Percentiles rank a stretch among this genome's conserved stretches.
Evolutionary conservation across 2,329 filamentous ascomycete species (phyloP).

Genomic region (Fusarium tjaetaba): DNA sequence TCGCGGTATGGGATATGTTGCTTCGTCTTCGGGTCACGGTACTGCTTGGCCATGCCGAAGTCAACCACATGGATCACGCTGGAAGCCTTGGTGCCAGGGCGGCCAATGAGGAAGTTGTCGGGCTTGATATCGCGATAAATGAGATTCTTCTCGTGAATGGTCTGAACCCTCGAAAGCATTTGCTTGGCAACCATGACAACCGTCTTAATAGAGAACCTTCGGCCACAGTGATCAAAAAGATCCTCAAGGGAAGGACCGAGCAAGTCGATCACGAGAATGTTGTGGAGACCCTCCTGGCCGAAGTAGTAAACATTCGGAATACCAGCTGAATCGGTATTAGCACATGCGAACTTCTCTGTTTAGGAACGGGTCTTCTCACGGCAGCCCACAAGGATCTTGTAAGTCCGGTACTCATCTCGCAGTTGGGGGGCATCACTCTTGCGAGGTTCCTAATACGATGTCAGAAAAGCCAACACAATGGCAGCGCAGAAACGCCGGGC

Average conservation of each 20-base stretch:
- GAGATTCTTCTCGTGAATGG: conserved; percentile 98
- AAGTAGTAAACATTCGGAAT: conserved; percentile 99
- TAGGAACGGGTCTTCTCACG: conserved; percentile 69
- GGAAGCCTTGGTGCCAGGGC: conserved; percentile 90
- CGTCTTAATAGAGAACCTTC: conserved; percentile 95
- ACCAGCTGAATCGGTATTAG: conserved; percentile 70
- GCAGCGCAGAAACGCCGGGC: neutral
- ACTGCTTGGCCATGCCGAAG: conserved; percentile 99
- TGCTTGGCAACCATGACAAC: conserved; percentile 99
- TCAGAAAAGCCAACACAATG: neutral
- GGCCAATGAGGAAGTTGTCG: conserved; percentile 97
- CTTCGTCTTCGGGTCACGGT: conserved; percentile 98
- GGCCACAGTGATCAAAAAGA: conserved; percentile 95
- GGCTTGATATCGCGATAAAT: conserved; percentile 99
- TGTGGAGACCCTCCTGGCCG: conserved; percentile 97
- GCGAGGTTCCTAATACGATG: conserved; percentile 80
- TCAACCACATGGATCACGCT: conserved; percentile 99
- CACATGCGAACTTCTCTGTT: conserved; percentile 46
- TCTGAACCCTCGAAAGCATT: conserved; percentile 94
- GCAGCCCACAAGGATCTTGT: conserved; percentile 99
- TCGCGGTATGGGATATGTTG: conserved; percentile 98
- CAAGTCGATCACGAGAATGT: conserved; percentile 97
- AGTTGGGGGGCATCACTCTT: conserved; percentile 99
- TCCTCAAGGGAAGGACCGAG: conserved; percentile 95
- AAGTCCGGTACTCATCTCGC: conserved; percentile 97